Base-by-base conservation (phyloP, 352 stramenopile species). In the Globisporangium canariense region DNA sequence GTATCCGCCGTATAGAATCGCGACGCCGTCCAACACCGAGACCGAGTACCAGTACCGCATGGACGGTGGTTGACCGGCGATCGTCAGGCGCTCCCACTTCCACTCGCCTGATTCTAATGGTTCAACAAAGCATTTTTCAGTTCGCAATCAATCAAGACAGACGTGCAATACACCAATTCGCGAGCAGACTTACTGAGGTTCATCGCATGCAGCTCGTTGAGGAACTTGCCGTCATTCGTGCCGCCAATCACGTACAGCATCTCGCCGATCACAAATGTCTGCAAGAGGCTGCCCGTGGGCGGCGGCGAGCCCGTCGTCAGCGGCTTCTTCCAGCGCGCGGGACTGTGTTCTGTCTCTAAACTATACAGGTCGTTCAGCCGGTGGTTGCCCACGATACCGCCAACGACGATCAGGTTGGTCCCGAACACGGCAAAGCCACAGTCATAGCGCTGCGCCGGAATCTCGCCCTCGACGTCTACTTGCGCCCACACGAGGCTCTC, bases 31-130 rank as follows among this genome's bases (percentile, higher is more conserved):
- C 32, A 88, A 30, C 6, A 86, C 67, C 14, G 67, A 40, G 43
- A 86, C 53, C 2, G 79, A 88, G 64, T 88, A 84, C 79, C 79
- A 88, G 58, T 88, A 88, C 25, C 79, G 76, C 68, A 86, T 88
- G 7, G 77, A 86, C 16, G 77, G 79, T 32, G 69, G 75, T 3
- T 56, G 74, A n/a, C 79, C 79, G 1, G 64, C 65, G 34, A 84
- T 59, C 41, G 71, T 57, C 2, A 88, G 30, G n/a, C 73, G 79
- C 65, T 86, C 69, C 79, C 79, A 88, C 63, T 64, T 69, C 77
- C 75, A 88, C 30, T 83, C 69, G 43, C 54, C 68, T 16, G 67
- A 71, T 16, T 74, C 74, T 87, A 45, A 45, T 20, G 5, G 4
- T 25, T 11, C 22, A 20, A 5, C 32, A 43, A 58, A 20, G 54